A percentile compares a stretch with the other conserved stretches of the same genome.
phyloP scores from a whole-genome alignment of 169 alveolate genomes.

The Plasmodium sp. region DNA sequence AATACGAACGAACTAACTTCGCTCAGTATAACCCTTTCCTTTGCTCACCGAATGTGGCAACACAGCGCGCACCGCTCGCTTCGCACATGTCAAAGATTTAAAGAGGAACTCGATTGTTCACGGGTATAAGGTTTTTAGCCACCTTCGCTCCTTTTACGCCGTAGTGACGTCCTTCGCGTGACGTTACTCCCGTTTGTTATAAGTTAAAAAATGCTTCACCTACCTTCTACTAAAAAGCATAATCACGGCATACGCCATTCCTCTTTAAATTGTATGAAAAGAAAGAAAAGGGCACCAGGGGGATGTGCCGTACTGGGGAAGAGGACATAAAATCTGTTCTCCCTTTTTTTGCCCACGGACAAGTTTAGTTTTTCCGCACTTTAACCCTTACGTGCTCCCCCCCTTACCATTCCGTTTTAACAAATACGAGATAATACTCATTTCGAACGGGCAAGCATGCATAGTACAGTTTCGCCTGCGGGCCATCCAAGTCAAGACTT shows the following conservation, averaged over 20 bases:
- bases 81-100: neutral
- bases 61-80: neutral
- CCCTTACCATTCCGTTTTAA: neutral
- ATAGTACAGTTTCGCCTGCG: neutral
- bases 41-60: neutral
- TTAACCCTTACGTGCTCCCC: neutral
- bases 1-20: neutral
- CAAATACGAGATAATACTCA: neutral
- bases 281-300: neutral
- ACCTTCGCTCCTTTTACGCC: neutral
- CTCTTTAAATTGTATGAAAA: neutral
- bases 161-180: neutral
- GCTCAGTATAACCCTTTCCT: neutral
- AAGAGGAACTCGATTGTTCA: neutral
- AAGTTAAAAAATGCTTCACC: neutral
- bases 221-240: neutral
- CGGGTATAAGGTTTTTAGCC: neutral
- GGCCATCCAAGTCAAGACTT: neutral
- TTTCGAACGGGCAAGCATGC: neutral
- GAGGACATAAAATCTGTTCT: neutral
- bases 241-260: neutral
- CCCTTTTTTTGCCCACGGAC: neutral
- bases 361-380: neutral
- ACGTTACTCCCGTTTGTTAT: neutral
- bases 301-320: neutral